Evolutionary conservation across 2,329 filamentous ascomycete genomes (phyloP).

Genomic region (Botryotinia calthae): DNA sequence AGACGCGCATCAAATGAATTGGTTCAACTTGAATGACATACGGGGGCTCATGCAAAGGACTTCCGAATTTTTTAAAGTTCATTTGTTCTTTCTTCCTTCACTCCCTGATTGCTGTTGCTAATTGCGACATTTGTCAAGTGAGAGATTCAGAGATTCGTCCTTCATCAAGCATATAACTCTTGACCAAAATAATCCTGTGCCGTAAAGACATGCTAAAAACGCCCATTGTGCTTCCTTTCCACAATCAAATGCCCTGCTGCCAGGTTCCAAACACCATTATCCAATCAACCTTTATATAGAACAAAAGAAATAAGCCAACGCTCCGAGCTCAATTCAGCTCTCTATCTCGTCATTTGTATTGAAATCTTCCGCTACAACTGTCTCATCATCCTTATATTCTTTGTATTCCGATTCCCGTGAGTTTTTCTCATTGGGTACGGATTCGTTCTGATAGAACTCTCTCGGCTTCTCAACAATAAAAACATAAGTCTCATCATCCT

Average conservation of each 20-base stretch:
- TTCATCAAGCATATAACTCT: neutral
- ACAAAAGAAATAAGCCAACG: neutral
- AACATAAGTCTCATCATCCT: constrained; percentile 28
- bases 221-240: neutral
- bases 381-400: constrained; percentile 13
- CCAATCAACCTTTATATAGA: neutral
- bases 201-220: neutral
- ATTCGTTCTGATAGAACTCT: neutral
- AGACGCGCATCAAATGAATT: neutral
- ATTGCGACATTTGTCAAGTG: neutral
- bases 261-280: neutral
- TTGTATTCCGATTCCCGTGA: neutral
- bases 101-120: neutral
- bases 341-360: neutral
- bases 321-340: neutral
- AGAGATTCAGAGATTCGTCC: neutral
- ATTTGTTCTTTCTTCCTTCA: neutral
- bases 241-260: neutral
- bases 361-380: constrained; percentile 10
- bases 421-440: neutral
- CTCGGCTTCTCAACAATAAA: constrained; percentile 27
- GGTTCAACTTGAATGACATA: neutral
- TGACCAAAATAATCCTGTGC: neutral
- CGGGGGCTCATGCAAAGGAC: neutral
- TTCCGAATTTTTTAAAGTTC: neutral